Evolutionary conservation across 371 early-diverging fungal species (phyloP).

Genomic region (Dichotomocladium elegans): DNA sequence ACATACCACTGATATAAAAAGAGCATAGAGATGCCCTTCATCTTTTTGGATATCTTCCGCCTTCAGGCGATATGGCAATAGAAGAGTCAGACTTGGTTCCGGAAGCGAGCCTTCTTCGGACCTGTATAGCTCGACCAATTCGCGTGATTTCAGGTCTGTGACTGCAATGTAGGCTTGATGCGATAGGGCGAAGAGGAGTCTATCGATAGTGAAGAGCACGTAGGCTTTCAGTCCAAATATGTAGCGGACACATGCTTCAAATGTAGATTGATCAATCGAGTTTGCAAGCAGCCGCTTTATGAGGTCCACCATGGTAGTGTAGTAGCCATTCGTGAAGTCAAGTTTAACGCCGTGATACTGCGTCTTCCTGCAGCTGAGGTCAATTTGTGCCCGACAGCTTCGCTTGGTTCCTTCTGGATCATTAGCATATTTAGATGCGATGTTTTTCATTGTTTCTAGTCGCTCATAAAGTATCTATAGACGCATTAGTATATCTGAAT

Average conservation of each 20-base stretch:
- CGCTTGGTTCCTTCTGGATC: slow-evolving; percentile 54
- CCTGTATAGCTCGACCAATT: background rate
- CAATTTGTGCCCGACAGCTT: slow-evolving; percentile 67
- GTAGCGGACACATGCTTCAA: slow-evolving; percentile 87
- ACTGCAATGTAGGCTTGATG: slow-evolving; percentile 53
- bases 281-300: slow-evolving; percentile 68
- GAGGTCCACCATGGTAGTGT: slow-evolving; percentile 66
- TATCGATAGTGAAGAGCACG: slow-evolving; percentile 83
- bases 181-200: slow-evolving; percentile 53
- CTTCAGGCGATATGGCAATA: slow-evolving; percentile 60
- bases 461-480: slow-evolving; percentile 76
- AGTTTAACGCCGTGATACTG: slow-evolving; percentile 22
- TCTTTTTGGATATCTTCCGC: slow-evolving; percentile 64
- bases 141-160: slow-evolving; percentile 1
- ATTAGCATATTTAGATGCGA: slow-evolving; percentile 56
- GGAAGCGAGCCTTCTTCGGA: background rate
- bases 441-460: slow-evolving; percentile 70
- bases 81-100: background rate
- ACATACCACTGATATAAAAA: slow-evolving; percentile 62
- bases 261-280: slow-evolving; percentile 76
- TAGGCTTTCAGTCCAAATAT: slow-evolving; percentile 87
- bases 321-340: slow-evolving; percentile 62
- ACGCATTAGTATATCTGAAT: slow-evolving; percentile 7
- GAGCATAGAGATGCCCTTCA: slow-evolving; percentile 70
- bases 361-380: slow-evolving; percentile 47